A percentile compares a stretch with the other conserved stretches of the same genome.
Evolutionary conservation across 1,284 basidiomycete genomes (phyloP).

Genomic region (Irpex lacteus): DNA sequence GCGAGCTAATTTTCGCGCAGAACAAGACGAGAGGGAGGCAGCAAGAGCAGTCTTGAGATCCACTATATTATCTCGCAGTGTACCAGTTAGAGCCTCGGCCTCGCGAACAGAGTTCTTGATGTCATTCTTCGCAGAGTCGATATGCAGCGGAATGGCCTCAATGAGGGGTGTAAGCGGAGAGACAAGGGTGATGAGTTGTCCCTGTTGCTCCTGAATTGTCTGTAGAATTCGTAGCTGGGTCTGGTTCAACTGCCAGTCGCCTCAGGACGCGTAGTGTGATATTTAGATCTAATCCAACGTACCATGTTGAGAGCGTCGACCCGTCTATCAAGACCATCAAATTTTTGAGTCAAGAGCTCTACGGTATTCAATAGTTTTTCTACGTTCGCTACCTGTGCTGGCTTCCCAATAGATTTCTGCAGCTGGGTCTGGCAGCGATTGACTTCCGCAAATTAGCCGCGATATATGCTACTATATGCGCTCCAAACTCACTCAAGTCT

Average conservation of each 20-base stretch:
- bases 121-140: slow-evolving; percentile 45
- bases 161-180: slow-evolving; percentile 55
- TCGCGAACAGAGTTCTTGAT: slow-evolving; percentile 34
- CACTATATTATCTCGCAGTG: background rate
- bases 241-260: slow-evolving; percentile 25
- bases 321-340: slow-evolving; percentile 52
- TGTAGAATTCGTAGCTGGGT: slow-evolving; percentile 52
- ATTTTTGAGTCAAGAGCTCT: slow-evolving; percentile 33
- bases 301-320: slow-evolving; percentile 57
- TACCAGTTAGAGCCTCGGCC: background rate
- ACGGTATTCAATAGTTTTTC: slow-evolving; percentile 39
- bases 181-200: slow-evolving; percentile 45
- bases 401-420: slow-evolving; percentile 52
- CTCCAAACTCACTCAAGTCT: slow-evolving; percentile 32
- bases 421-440: slow-evolving; percentile 59
- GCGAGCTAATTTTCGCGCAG: background rate
- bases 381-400: slow-evolving; percentile 46
- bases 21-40: background rate
- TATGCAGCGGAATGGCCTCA: slow-evolving; percentile 53
- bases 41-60: background rate
- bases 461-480: slow-evolving; percentile 14
- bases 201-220: slow-evolving; percentile 54
- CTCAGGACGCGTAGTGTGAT: background rate
- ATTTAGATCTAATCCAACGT: slow-evolving; percentile 13
- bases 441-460: slow-evolving; percentile 27